phyloP scores from a whole-genome alignment of 1,139 yeast genomes.

The Debaryomyces sp. region DNA sequence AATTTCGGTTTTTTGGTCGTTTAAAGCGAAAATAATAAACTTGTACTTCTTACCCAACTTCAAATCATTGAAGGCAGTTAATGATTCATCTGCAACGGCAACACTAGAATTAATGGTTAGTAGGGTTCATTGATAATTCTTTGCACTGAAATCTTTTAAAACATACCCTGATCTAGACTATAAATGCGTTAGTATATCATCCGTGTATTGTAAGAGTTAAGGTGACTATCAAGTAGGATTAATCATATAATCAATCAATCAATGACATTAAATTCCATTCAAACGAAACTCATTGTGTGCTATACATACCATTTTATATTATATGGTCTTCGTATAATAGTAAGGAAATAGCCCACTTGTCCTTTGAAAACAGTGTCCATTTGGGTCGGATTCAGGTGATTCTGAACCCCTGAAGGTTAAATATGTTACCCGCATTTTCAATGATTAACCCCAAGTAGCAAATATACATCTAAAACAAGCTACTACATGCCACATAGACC shows the following conservation, averaged over 20 bases:
- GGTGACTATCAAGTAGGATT: not conserved
- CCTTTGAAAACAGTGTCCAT: slow-evolving; percentile 5
- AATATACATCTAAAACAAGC: not conserved
- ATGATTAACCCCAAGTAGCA: slow-evolving; percentile 7
- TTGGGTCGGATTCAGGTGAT: slow-evolving; percentile 1
- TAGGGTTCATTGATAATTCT: not conserved
- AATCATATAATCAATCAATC: slow-evolving; percentile 7
- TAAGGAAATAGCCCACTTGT: not conserved
- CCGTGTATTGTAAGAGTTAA: not conserved
- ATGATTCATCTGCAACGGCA: slow-evolving; percentile 93
- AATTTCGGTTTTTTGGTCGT: slow-evolving; percentile 85
- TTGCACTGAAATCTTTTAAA: too few species aligned
- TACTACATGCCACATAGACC: too few species aligned
- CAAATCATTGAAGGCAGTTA: slow-evolving; percentile 90
- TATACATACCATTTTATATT: slow-evolving; percentile 10
- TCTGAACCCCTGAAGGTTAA: slow-evolving; percentile 4
- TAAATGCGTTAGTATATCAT: slow-evolving; percentile 18
- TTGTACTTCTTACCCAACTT: slow-evolving; percentile 92
- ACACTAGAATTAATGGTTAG: slow-evolving; percentile 56
- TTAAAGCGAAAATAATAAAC: slow-evolving; percentile 78
- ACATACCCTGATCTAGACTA: slow-evolving; percentile 75
- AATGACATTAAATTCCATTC: not conserved
- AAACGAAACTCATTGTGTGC: not conserved
- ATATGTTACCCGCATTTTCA: slow-evolving; percentile 8
- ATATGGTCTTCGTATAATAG: not conserved